Evolutionary conservation across 1,284 basidiomycete genomes (phyloP), one percentile per base, ranked within the genome.

Genomic region (Schizophyllum amplum): DNA sequence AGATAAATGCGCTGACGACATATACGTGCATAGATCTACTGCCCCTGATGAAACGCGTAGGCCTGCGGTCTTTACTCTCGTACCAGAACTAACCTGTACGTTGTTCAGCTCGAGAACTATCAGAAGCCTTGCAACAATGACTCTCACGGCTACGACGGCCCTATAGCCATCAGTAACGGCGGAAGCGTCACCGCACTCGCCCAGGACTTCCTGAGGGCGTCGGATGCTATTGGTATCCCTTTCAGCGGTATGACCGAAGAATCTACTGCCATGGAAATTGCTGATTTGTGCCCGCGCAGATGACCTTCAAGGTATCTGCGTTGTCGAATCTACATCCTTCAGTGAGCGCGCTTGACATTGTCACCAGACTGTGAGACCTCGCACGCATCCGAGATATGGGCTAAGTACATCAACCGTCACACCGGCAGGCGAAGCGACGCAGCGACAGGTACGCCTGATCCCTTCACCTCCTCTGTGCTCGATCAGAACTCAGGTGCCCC

Each of bases 331-430:
- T 51, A 1, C 17, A 48, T 11, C 51, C n/a, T n/a, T n/a, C n/a
- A n/a, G 51, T 24, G 53, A 55, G 46, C 22, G 26, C 33, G 52
- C 27, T 53, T 24, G 13, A 15, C 49, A 11, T 5, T 26, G 51
- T 50, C 20, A 11, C 42, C 54, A 78, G 84, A 87, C 67, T 74
- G 84, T 51, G 69, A 75, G 56, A 84, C 83, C 42, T 67, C 78
- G n/a, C 80, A 87, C 61, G 84, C 74, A 20, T 78, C 84, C 54
- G 85, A 87, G 67, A 84, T 86, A 57, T 87, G 85, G 85, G 84
- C 84, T 49, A 87, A 88, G 66, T 88, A 87, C 65, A 84, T 87
- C 72, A 87, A 87, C 70, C 78, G 84, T 60, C 78, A 86, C 62
- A 87, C 84, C 24, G 85, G 85, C 56, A 75, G 86, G 59, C 82